These are phyloP conservation scores for sweet orange (Citrus sinensis) DNA, from an alignment of 345 rosid genomes.

Conservation along the genomic window DNA sequence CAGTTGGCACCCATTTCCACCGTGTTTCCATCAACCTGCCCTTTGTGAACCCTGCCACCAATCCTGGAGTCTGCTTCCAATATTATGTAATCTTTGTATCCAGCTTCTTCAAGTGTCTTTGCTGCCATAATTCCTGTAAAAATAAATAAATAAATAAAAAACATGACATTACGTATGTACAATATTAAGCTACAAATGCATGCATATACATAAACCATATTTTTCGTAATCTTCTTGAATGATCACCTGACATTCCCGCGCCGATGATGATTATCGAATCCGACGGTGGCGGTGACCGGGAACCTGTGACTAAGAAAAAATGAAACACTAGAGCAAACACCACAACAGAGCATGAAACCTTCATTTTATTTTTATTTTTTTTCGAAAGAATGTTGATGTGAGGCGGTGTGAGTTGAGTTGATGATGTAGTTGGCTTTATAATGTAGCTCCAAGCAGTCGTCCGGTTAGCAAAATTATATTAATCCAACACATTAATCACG, in stretches of 20 bases:
- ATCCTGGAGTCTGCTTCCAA: constrained; percentile 25
- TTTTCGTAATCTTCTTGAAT: too few species aligned
- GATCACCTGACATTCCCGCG: constrained; percentile 31
- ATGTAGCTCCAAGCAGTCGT: not conserved
- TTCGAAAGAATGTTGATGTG: too few species aligned
- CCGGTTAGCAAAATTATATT: too few species aligned
- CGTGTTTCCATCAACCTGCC: constrained; percentile 12
- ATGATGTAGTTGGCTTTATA: not conserved
- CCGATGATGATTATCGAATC: constrained; percentile 25
- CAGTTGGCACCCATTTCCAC: constrained; percentile 29
- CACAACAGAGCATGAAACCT: not conserved
- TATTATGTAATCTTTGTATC: constrained; percentile 23
- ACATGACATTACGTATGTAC: too few species aligned
- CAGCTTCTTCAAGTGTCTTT: constrained; percentile 28
- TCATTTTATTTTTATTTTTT: not conserved
- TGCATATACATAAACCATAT: too few species aligned
- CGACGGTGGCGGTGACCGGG: not conserved
- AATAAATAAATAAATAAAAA: not conserved
- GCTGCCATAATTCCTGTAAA: constrained; percentile 32
- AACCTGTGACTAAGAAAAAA: not conserved
- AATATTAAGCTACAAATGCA: not conserved
- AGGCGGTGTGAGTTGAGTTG: not conserved
- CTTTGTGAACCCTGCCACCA: constrained; percentile 22
- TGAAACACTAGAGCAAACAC: not conserved
- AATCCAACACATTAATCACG: too few species aligned